phyloP scores from a whole-genome alignment of 345 rosid genomes.

The Citrus reticulata region DNA sequence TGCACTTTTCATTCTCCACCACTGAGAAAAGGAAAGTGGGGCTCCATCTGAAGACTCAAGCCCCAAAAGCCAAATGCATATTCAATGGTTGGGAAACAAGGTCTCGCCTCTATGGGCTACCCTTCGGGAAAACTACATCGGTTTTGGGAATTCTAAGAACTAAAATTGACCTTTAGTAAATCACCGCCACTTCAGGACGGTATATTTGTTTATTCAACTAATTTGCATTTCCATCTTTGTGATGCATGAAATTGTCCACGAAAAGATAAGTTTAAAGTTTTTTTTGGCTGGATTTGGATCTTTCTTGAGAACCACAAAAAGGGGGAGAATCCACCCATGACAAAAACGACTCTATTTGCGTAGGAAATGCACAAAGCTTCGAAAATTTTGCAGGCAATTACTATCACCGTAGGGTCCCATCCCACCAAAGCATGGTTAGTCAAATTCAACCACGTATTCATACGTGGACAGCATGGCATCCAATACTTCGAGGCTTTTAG shows the following conservation, averaged over 20 bases:
- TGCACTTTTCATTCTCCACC: slow-evolving; percentile 9
- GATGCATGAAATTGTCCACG: no score
- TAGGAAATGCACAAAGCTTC: not conserved
- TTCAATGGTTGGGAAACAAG: slow-evolving; percentile 5
- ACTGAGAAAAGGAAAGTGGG: not conserved
- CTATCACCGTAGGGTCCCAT: not conserved
- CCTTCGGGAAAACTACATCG: not conserved
- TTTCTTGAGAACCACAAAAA: no score
- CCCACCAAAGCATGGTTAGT: not conserved
- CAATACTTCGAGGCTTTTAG: not conserved
- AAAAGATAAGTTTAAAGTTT: no score
- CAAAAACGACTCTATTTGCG: not conserved
- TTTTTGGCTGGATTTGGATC: not conserved
- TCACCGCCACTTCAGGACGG: no score
- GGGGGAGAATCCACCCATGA: not conserved
- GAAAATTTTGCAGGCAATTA: not conserved
- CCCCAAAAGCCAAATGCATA: slow-evolving; percentile 4
- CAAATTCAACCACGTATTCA: not conserved
- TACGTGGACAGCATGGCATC: not conserved
- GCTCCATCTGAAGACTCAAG: not conserved
- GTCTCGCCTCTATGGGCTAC: not conserved
- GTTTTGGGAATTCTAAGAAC: not conserved
- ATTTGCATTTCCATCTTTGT: no score
- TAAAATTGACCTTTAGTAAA: not conserved
- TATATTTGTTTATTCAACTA: no score